Evolutionary conservation across 78 protist species (phyloP).

Genomic region (Dictyostelium intermedium): DNA sequence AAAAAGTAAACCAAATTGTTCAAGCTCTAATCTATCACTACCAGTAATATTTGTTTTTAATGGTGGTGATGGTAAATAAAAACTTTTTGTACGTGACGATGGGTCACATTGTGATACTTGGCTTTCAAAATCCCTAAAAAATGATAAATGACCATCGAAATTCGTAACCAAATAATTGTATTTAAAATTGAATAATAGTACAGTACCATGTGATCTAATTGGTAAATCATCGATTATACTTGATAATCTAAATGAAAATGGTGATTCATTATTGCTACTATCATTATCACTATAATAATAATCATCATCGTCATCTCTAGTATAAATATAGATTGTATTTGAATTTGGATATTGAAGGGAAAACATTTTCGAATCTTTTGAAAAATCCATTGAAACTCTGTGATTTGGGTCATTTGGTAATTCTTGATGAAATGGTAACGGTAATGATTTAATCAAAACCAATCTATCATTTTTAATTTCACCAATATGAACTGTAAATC

Average conservation of each 20-base stretch:
- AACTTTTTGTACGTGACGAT: constrained; percentile 7
- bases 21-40: background rate
- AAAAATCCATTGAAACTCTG: constrained; percentile 6
- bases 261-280: background rate
- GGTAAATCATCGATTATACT: constrained; percentile 1
- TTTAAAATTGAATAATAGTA: constrained; percentile 29
- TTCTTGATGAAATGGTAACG: constrained; percentile 3
- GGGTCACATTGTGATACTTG: constrained; percentile 5
- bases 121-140: background rate
- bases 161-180: background rate
- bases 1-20: background rate
- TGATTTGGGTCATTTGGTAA: background rate
- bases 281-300: background rate
- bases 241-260: background rate
- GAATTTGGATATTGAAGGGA: constrained; percentile 26
- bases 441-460: background rate
- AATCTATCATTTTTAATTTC: background rate
- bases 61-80: constrained; percentile 55
- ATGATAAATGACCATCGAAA: constrained; percentile 13
- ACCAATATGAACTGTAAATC: constrained; percentile 16
- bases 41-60: background rate
- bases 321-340: constrained; percentile 2
- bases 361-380: background rate
- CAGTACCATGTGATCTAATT: background rate
- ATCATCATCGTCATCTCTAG: background rate